phyloP scores from a whole-genome alignment of 2,329 filamentous ascomycete species.

The Fusarium cyanostomum region DNA sequence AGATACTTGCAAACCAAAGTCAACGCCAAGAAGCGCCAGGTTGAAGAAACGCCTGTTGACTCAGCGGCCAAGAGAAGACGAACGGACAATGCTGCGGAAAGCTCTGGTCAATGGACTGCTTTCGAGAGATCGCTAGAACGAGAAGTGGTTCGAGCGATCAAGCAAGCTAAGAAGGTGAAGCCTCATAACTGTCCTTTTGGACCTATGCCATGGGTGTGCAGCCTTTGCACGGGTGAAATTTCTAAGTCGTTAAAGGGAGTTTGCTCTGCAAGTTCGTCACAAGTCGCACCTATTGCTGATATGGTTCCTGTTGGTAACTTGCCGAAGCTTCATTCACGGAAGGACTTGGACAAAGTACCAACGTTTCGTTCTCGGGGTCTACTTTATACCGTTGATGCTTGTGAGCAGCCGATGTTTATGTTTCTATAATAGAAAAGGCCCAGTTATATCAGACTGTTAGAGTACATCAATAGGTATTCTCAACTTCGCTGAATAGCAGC shows the following conservation, averaged over 20 bases:
- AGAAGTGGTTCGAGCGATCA: not conserved
- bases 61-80: not conserved
- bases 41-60: not conserved
- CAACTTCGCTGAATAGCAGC: not conserved
- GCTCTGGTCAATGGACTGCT: not conserved
- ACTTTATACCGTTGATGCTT: conserved; percentile 16
- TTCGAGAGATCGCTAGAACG: not conserved
- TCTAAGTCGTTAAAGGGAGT: not conserved
- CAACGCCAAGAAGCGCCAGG: not conserved
- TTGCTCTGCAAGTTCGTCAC: not conserved
- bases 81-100: not conserved
- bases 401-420: conserved; percentile 27
- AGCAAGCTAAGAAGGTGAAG: not conserved
- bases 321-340: not conserved
- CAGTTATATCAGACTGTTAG: not conserved
- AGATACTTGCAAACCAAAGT: not conserved
- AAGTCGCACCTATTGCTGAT: conserved; percentile 3
- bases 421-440: not conserved
- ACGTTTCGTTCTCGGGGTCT: conserved; percentile 1
- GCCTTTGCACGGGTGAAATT: not conserved
- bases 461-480: not conserved
- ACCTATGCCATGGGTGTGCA: conserved; percentile 17
- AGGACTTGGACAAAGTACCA: not conserved
- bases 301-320: not conserved
- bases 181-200: conserved; percentile 8